Conservation (phyloP, 768 basidiomycete genomes). For the Xerocomellus intermedius region DNA sequence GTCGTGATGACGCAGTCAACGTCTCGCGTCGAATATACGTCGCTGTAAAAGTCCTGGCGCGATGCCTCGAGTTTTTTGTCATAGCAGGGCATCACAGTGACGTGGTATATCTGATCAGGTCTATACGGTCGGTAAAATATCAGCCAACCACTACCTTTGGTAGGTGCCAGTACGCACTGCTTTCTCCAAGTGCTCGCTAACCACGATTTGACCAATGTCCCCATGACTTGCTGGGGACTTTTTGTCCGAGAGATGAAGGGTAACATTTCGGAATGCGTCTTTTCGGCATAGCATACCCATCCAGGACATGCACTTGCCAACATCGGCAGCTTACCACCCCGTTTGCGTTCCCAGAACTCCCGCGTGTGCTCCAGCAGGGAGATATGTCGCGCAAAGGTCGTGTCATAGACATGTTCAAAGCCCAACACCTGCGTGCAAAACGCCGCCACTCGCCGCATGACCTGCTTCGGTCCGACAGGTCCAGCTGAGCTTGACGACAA, state of each 20-base stretch:
- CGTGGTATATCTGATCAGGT: conserved; percentile 89
- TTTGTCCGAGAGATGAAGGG: conserved; percentile 87
- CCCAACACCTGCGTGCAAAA: conserved; percentile 71
- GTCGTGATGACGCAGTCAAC: conserved; percentile 98
- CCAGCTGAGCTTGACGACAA: conserved; percentile 46
- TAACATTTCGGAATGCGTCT: conserved; percentile 91
- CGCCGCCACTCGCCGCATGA: conserved; percentile 67
- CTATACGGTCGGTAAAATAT: conserved; percentile 37
- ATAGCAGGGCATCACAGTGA: conserved; percentile 98
- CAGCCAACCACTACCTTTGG: not conserved
- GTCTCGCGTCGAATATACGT: conserved; percentile 78
- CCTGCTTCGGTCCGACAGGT: conserved; percentile 49
- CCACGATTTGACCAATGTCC: conserved; percentile 89
- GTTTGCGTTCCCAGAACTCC: conserved; percentile 77
- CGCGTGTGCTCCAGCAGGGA: conserved; percentile 75
- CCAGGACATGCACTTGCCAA: conserved; percentile 96
- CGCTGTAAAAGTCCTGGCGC: conserved; percentile 87
- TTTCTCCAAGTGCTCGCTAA: conserved; percentile 65
- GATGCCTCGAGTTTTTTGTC: conserved; percentile 99
- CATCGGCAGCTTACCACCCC: conserved; percentile 66
- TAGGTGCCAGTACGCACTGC: conserved; percentile 48
- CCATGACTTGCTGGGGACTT: conserved; percentile 94
- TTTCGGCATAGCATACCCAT: conserved; percentile 99
- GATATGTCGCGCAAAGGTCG: conserved; percentile 90
- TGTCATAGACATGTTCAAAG: conserved; percentile 86